A percentile compares a stretch with the other conserved stretches of the same genome.
phyloP scores from a whole-genome alignment of 225 moss, liverwort and hornwort species.

The Lunularia cruciata region DNA sequence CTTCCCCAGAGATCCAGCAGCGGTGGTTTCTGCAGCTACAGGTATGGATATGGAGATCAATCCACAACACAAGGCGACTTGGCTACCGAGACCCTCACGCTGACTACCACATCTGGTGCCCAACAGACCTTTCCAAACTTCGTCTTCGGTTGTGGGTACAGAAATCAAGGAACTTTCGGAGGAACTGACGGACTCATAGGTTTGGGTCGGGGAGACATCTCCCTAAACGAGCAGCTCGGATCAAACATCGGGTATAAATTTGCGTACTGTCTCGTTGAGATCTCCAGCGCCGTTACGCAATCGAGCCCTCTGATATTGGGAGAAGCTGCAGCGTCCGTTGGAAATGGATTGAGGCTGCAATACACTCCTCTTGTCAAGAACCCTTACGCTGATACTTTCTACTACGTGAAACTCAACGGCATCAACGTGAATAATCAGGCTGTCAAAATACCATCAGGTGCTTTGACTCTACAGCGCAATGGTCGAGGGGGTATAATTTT shows the following conservation, averaged over 20 bases:
- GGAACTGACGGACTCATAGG: constrained; percentile 35
- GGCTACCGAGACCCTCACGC: constrained; percentile 28
- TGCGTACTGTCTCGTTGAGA: constrained; percentile 35
- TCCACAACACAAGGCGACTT: constrained; percentile 33
- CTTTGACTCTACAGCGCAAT: constrained; percentile 12
- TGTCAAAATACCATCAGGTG: constrained; percentile 15
- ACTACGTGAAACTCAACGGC: constrained; percentile 34
- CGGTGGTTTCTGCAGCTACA: constrained; percentile 24
- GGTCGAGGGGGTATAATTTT: constrained; percentile 33
- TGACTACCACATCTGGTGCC: constrained; percentile 14
- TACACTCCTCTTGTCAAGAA: constrained; percentile 35
- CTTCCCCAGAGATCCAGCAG: constrained; percentile 25
- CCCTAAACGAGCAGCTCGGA: constrained; percentile 30
- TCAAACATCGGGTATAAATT: constrained; percentile 24
- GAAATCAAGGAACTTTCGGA: constrained; percentile 30
- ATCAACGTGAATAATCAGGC: constrained; percentile 23
- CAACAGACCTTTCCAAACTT: constrained; percentile 15
- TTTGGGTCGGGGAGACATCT: constrained; percentile 30
- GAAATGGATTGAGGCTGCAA: constrained; percentile 5
- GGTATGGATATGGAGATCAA: constrained; percentile 31
- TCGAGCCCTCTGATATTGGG: constrained; percentile 38
- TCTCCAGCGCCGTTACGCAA: constrained; percentile 5
- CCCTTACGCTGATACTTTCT: constrained; percentile 20
- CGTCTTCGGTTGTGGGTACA: constrained; percentile 35
- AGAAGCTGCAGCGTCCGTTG: constrained; percentile 2